A percentile compares a stretch with the other conserved stretches of the same genome.
These are phyloP conservation scores for Dothistroma septosporum DNA, from an alignment of 2,329 filamentous ascomycete genomes.

Conservation along the genomic window DNA sequence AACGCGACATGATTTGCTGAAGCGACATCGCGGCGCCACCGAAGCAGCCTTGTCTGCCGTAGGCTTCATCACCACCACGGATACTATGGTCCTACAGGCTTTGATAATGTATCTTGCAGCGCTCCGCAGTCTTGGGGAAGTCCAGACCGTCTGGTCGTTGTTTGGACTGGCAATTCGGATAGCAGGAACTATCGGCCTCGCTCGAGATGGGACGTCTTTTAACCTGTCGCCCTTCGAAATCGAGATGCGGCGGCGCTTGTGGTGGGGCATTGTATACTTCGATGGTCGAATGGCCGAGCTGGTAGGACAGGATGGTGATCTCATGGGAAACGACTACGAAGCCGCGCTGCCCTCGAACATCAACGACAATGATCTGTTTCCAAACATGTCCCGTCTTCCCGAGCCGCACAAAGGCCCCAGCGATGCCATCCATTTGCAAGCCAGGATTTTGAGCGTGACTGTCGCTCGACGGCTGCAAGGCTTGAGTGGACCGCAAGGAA, in stretches of 20 bases:
- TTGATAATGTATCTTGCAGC: conserved; percentile 30
- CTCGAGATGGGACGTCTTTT: conserved; percentile 27
- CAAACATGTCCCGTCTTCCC: conserved; percentile 39
- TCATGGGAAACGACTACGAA: conserved; percentile 26
- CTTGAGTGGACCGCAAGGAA: conserved; percentile 22
- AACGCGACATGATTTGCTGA: conserved; percentile 18
- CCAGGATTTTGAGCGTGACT: conserved; percentile 19
- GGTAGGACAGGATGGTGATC: conserved; percentile 26
- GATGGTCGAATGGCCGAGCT: conserved; percentile 67
- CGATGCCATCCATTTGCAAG: conserved; percentile 31
- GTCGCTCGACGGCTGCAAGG: conserved; percentile 22
- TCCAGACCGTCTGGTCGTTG: conserved; percentile 25
- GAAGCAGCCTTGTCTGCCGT: conserved; percentile 27
- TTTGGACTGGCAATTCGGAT: conserved; percentile 39
- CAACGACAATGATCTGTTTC: conserved; percentile 49
- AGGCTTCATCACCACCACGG: conserved; percentile 29
- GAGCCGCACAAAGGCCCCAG: conserved; percentile 26
- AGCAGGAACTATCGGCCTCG: conserved; percentile 42
- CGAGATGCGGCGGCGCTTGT: conserved; percentile 34
- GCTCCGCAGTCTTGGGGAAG: conserved; percentile 24
- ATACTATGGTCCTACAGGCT: conserved; percentile 30
- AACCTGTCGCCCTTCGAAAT: conserved; percentile 33
- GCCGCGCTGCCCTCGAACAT: conserved; percentile 46
- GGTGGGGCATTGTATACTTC: conserved; percentile 54
- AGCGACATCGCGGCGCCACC: conserved; percentile 25